Conservation (phyloP, 1,284 basidiomycete species). For the Apiotrichum akiyoshidainum region DNA sequence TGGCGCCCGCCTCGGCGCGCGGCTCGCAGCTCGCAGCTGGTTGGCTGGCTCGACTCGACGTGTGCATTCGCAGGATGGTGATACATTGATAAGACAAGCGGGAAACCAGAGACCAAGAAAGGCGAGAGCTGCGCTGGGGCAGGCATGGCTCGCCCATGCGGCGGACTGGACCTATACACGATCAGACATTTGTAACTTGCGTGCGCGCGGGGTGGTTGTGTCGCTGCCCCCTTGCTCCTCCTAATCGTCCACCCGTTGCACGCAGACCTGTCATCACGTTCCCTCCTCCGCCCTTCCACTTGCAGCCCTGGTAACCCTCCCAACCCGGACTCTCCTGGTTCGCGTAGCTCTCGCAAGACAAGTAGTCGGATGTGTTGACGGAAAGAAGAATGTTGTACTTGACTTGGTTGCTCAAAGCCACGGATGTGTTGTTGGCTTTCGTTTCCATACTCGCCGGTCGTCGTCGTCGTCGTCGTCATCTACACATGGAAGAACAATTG, state of each 20-base stretch:
- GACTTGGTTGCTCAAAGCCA: constrained; percentile 2
- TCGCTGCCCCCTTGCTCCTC: not conserved
- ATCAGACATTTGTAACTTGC: not conserved
- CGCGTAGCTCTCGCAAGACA: not conserved
- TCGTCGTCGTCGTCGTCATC: too few relatives aligned
- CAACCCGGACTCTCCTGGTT: not conserved
- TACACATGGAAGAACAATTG: too few relatives aligned
- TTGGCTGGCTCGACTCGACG: not conserved
- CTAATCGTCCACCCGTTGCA: not conserved
- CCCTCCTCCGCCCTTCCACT: not conserved
- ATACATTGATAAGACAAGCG: constrained; percentile 9
- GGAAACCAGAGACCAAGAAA: constrained; percentile 7
- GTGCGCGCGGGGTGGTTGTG: not conserved
- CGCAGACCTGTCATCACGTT: not conserved
- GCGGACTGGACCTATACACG: constrained; percentile 3
- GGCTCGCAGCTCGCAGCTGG: too few relatives aligned
- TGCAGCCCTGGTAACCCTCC: not conserved
- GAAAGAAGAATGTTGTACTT: not conserved
- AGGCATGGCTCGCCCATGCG: not conserved
- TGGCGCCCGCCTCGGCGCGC: too few relatives aligned
- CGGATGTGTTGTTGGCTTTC: not conserved
- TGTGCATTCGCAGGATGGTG: constrained; percentile 7
- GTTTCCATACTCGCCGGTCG: not conserved
- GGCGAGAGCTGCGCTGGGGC: not conserved
- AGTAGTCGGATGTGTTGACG: not conserved